These are phyloP conservation scores for Blastomyces parvus DNA, from an alignment of 2,329 filamentous ascomycete genomes.

Conservation along the genomic window DNA sequence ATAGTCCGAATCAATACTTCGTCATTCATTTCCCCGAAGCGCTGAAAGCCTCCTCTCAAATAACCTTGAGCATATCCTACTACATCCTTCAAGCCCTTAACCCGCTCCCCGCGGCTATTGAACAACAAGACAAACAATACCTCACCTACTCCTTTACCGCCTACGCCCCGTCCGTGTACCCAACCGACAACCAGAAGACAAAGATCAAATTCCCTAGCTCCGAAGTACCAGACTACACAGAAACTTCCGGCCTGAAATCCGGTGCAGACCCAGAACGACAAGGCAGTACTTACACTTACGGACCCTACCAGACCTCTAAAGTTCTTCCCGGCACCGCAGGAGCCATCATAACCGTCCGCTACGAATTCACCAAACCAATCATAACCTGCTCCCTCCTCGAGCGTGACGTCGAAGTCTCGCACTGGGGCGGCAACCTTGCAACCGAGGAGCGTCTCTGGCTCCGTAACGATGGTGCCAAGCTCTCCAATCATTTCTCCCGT, in stretches of 20 bases:
- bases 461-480: constrained; percentile 73
- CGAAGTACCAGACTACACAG: constrained; percentile 77
- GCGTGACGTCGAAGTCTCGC: constrained; percentile 87
- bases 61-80: constrained; percentile 82
- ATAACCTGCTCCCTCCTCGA: constrained; percentile 70
- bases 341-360: constrained; percentile 64
- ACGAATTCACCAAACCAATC: constrained; percentile 91
- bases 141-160: constrained; percentile 77
- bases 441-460: constrained; percentile 91
- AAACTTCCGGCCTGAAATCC: constrained; percentile 51
- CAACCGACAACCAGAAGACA: constrained; percentile 87
- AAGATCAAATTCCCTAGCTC: constrained; percentile 79
- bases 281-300: constrained; percentile 79
- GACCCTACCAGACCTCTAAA: constrained; percentile 62
- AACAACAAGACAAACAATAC: constrained; percentile 80
- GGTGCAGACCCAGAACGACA: constrained; percentile 66
- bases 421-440: constrained; percentile 95
- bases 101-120: constrained; percentile 71
- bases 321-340: constrained; percentile 61
- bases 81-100: constrained; percentile 66
- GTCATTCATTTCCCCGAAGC: constrained; percentile 67
- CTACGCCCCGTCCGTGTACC: constrained; percentile 74
- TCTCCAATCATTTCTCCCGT: constrained; percentile 62
- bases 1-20: constrained; percentile 70
- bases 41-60: constrained; percentile 64